Evolutionary conservation across 1,284 basidiomycete species (phyloP).

Genomic region (Sanghuangporus baumii): DNA sequence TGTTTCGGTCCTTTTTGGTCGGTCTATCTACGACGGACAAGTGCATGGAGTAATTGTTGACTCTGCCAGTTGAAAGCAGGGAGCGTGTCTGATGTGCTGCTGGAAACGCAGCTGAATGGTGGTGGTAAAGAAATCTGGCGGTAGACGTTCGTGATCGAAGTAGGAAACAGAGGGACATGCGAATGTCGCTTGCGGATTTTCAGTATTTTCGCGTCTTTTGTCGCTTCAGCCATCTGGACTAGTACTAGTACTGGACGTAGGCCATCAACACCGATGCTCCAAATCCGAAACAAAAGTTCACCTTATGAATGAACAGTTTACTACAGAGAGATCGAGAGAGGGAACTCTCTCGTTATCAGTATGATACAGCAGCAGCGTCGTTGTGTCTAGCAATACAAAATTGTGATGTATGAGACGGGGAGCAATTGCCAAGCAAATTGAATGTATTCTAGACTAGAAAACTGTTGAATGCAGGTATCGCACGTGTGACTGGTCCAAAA

Average conservation of each 20-base stretch:
- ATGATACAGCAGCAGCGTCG: too few relatives aligned
- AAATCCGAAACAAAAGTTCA: too few relatives aligned
- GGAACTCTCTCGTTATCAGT: too few relatives aligned
- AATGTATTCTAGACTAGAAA: neutral
- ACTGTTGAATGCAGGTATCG: neutral
- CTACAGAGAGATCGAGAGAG: too few relatives aligned
- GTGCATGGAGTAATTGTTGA: too few relatives aligned
- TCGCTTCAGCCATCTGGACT: too few relatives aligned
- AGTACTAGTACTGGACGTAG: too few relatives aligned
- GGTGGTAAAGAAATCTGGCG: neutral
- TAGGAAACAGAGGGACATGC: neutral
- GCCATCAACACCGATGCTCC: too few relatives aligned
- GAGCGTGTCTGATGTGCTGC: too few relatives aligned
- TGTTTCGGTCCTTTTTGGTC: slow-evolving; percentile 3
- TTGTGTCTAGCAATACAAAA: too few relatives aligned
- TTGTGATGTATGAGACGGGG: neutral
- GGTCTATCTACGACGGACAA: neutral
- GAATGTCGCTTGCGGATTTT: neutral
- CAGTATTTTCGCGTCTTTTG: neutral
- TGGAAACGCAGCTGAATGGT: neutral
- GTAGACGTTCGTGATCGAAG: neutral
- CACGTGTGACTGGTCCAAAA: neutral
- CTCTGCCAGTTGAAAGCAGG: too few relatives aligned
- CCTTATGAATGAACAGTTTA: too few relatives aligned
- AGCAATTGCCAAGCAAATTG: neutral